Percentiles rank a stretch among this genome's conserved stretches.
Conservation (phyloP, 306 rosid genomes). For the Benincasa hispida region DNA sequence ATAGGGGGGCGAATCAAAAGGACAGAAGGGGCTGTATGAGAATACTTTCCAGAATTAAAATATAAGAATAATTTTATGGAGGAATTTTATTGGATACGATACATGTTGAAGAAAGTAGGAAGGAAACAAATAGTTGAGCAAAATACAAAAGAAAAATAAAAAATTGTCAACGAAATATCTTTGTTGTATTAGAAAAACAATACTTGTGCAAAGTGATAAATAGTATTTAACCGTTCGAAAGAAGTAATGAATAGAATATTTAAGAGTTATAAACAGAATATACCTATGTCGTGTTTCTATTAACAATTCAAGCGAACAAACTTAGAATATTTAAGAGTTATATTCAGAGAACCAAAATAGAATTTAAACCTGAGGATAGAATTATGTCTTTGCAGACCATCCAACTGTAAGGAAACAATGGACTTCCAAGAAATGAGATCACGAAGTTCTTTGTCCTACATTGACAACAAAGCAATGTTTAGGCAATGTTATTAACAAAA, state of each 20-base stretch:
- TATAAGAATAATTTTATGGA: not conserved
- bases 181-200: not conserved
- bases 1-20: not conserved
- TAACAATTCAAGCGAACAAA: not conserved
- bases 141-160: not conserved
- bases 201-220: not conserved
- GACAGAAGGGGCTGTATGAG: not conserved
- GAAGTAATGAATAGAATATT: not conserved
- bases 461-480: not conserved
- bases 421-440: conserved; percentile 74
- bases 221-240: not conserved
- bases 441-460: conserved; percentile 49
- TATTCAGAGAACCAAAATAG: not conserved
- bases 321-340: not conserved
- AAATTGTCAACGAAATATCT: not conserved
- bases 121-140: not conserved
- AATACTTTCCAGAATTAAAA: not conserved
- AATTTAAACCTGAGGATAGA: conserved; percentile 53
- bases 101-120: not conserved
- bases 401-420: conserved; percentile 49
- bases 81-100: not conserved
- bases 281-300: not conserved
- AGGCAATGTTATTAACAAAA: not conserved
- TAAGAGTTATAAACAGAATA: not conserved
- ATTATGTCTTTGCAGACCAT: conserved; percentile 45